These are phyloP conservation scores for Penicillium egyptiacum DNA, from an alignment of 495 filamentous ascomycete genomes.

Conservation along the genomic window DNA sequence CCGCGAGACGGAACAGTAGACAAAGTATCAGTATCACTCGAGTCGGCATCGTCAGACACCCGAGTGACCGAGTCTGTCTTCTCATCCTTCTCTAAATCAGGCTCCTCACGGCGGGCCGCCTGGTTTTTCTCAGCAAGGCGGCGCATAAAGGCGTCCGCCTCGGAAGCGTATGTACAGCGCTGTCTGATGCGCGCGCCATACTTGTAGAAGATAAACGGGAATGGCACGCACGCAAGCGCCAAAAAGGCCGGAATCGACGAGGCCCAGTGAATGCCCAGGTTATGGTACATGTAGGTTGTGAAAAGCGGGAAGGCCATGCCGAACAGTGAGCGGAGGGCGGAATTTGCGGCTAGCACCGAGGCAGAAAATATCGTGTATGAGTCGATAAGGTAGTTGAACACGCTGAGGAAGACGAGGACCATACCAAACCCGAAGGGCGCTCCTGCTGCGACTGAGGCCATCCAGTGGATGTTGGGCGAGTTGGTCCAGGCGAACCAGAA, in stretches of 20 bases:
- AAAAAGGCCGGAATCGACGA: constrained; percentile 76
- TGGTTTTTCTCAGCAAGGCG: constrained; percentile 32
- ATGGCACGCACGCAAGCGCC: constrained; percentile 74
- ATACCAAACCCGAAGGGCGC: constrained; percentile 74
- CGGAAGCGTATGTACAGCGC: constrained; percentile 66
- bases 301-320: constrained; percentile 86
- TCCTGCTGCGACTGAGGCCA: constrained; percentile 61
- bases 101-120: constrained; percentile 9
- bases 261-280: constrained; percentile 81
- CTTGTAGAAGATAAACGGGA: constrained; percentile 78
- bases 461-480: constrained; percentile 66
- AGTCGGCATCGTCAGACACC: constrained; percentile 3
- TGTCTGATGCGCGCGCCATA: constrained; percentile 66
- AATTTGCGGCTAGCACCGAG: constrained; percentile 75
- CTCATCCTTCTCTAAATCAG: constrained; percentile 6
- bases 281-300: constrained; percentile 72
- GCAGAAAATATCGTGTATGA: constrained; percentile 80
- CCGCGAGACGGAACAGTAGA: constrained; percentile 30
- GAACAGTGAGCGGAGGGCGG: constrained; percentile 66
- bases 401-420: constrained; percentile 69
- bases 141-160: constrained; percentile 38
- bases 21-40: constrained; percentile 25
- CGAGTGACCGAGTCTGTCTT: constrained; percentile 8
- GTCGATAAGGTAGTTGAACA: constrained; percentile 82
- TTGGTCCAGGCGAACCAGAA: constrained; percentile 75